Evolutionary conservation across 2,329 filamentous ascomycete species (phyloP).

Genomic region (Colletotrichum shisoi): DNA sequence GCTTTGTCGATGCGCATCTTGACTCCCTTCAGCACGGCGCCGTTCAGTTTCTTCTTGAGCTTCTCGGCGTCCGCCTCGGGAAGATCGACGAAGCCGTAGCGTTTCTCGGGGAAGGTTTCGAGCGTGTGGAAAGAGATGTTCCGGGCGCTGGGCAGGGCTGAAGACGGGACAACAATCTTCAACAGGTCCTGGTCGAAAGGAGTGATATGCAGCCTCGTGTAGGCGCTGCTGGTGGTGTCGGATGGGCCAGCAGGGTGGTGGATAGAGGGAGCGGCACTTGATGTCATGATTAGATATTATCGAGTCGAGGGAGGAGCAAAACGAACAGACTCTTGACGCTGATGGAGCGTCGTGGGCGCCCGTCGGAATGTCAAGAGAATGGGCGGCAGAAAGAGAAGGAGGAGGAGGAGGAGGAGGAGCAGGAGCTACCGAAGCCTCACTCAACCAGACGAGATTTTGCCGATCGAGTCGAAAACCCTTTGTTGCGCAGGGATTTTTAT

Average conservation of each 20-base stretch:
- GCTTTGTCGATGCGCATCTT: constrained; percentile 89
- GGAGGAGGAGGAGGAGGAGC: background rate
- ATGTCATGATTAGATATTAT: constrained; percentile 32
- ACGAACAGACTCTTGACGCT: constrained; percentile 9
- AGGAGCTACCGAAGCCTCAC: constrained; percentile 19
- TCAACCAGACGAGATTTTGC: constrained; percentile 31
- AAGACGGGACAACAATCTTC: constrained; percentile 73
- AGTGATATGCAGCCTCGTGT: constrained; percentile 81
- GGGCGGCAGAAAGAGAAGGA: background rate
- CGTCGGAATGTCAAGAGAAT: constrained; percentile 23
- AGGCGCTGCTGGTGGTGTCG: constrained; percentile 42
- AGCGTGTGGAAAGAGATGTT: constrained; percentile 89
- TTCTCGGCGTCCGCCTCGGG: constrained; percentile 86
- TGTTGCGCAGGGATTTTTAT: constrained; percentile 41
- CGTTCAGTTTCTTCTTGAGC: constrained; percentile 88
- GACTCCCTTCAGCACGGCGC: constrained; percentile 79
- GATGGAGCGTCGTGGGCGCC: constrained; percentile 23
- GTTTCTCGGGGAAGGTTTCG: constrained; percentile 87
- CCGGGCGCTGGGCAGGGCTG: constrained; percentile 70
- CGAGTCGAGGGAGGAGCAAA: background rate
- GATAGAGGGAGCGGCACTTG: constrained; percentile 12
- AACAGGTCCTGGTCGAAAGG: constrained; percentile 81
- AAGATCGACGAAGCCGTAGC: constrained; percentile 89
- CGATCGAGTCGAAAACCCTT: constrained; percentile 38
- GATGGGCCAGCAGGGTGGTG: constrained; percentile 20